phyloP scores from a whole-genome alignment of 2,329 filamentous ascomycete species.

The Fusarium nodosum region DNA sequence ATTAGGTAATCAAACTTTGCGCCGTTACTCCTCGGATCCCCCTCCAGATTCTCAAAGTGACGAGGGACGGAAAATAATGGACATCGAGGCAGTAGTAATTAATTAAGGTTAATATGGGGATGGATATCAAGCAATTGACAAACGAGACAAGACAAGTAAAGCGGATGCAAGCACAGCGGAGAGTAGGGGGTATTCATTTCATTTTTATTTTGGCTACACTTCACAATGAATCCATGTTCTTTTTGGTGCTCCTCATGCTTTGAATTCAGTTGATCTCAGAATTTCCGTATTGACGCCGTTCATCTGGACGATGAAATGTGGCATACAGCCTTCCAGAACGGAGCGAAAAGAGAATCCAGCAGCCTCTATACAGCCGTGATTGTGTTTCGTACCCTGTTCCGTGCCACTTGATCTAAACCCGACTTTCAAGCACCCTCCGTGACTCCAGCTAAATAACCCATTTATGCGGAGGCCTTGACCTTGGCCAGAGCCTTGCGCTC shows the following conservation, averaged over 20 bases:
- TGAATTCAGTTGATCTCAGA: constrained; percentile 61
- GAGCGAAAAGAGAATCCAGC: constrained; percentile 70
- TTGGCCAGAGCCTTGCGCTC: constrained; percentile 96
- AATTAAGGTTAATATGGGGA: constrained; percentile 21
- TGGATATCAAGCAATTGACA: neutral
- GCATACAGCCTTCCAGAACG: constrained; percentile 74
- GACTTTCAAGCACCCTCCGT: constrained; percentile 54
- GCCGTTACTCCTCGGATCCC: constrained; percentile 18
- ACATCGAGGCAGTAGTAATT: constrained; percentile 7
- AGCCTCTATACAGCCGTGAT: constrained; percentile 63
- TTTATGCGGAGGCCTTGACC: constrained; percentile 85
- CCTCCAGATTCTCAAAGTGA: constrained; percentile 26
- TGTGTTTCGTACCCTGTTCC: constrained; percentile 54
- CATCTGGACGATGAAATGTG: constrained; percentile 71
- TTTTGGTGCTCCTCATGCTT: constrained; percentile 51
- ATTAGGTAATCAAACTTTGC: constrained; percentile 58
- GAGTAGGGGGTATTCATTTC: constrained; percentile 49
- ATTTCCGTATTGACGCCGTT: constrained; percentile 77
- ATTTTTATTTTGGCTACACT: constrained; percentile 52
- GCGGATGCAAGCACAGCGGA: constrained; percentile 13
- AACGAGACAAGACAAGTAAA: neutral
- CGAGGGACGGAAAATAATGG: constrained; percentile 20
- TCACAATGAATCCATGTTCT: constrained; percentile 52
- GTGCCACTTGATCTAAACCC: constrained; percentile 57
- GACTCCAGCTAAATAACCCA: constrained; percentile 55